A percentile compares a stretch with the other conserved stretches of the same genome.
phyloP scores from a whole-genome alignment of 2,329 filamentous ascomycete genomes.

The Pseudogymnoascus sp. region DNA sequence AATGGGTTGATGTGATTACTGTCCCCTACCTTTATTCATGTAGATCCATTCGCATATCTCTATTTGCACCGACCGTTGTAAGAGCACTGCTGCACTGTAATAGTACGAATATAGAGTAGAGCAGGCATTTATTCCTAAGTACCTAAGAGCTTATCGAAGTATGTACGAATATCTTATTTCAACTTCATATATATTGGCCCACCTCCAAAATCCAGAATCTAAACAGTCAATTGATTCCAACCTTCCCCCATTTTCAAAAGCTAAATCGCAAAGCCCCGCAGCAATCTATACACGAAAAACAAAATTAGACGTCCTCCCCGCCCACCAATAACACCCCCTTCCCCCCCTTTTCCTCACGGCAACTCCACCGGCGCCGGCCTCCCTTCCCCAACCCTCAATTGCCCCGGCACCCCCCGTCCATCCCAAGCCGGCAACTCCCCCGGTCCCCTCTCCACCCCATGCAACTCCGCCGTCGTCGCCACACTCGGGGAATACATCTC shows the following conservation, averaged over 20 bases:
- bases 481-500: not conserved
- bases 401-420: not conserved
- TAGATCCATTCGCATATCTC: not conserved
- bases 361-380: not conserved
- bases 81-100: not conserved
- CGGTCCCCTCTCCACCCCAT: not conserved
- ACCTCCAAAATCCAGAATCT: not conserved
- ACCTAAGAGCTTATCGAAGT: not conserved
- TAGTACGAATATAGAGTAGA: not conserved
- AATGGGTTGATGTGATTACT: no score
- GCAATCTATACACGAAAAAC: not conserved
- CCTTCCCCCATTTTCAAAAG: not conserved
- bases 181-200: not conserved
- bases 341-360: not conserved
- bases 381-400: not conserved
- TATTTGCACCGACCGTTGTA: not conserved
- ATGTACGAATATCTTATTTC: not conserved
- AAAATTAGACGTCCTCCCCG: not conserved
- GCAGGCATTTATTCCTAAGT: not conserved
- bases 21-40: not conserved
- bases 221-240: not conserved
- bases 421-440: not conserved
- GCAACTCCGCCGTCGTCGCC: not conserved
- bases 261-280: not conserved
- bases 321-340: not conserved